phyloP scores from a whole-genome alignment of 257 asterid genomes.

The Cynanchum wilfordii region DNA sequence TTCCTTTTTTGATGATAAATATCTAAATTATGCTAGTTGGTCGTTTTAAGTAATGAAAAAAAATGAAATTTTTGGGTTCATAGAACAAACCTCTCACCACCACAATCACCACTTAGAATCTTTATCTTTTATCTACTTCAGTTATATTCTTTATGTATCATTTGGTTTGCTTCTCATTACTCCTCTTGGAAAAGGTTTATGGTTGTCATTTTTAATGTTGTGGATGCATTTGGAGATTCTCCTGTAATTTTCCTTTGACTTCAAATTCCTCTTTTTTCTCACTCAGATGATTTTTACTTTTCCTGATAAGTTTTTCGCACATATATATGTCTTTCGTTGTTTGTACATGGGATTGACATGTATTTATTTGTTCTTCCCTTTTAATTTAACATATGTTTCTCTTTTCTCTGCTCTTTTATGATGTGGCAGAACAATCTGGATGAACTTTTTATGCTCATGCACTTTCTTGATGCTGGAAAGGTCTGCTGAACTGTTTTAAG shows the following conservation, averaged over 20 bases:
- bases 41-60: too few species aligned
- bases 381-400: neutral
- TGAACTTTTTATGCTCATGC: constrained; percentile 99
- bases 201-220: neutral
- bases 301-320: neutral
- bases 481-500: neutral
- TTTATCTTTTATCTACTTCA: too few species aligned
- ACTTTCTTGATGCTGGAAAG: constrained; percentile 99
- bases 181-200: neutral
- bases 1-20: too few species aligned
- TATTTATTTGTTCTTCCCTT: neutral
- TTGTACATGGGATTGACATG: neutral
- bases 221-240: neutral
- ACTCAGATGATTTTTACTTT: neutral
- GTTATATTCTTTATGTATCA: neutral
- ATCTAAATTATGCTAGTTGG: too few species aligned
- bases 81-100: too few species aligned
- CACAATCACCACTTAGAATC: too few species aligned
- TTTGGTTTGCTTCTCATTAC: neutral
- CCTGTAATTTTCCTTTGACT: too few species aligned
- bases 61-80: too few species aligned
- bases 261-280: neutral
- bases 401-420: neutral
- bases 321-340: neutral
- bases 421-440: constrained; percentile 88